phyloP scores from a whole-genome alignment of 2,329 filamentous ascomycete genomes.

The Exophiala oligosperma region DNA sequence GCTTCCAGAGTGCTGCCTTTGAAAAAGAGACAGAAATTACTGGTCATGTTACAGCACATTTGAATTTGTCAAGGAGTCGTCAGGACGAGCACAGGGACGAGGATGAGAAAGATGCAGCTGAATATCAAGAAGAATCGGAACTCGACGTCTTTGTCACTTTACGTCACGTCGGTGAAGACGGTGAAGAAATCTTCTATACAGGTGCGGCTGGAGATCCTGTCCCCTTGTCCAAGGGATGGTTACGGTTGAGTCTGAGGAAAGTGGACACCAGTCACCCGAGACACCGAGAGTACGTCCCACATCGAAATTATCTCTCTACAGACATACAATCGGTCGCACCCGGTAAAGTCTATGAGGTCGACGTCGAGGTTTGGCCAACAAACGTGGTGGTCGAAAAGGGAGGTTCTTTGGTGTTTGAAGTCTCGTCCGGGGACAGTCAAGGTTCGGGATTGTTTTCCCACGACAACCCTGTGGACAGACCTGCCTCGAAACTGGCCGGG shows the following conservation, averaged over 20 bases:
- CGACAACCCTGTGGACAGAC: no score
- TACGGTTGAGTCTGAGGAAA: conserved; percentile 54
- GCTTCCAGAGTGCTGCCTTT: no score
- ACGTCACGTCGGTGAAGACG: conserved; percentile 49
- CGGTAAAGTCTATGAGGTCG: conserved; percentile 52
- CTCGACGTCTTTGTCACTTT: conserved; percentile 58
- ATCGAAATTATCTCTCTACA: conserved; percentile 52
- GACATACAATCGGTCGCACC: conserved; percentile 50
- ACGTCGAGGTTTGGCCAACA: conserved; percentile 46
- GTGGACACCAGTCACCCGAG: conserved; percentile 45
- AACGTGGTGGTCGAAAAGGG: conserved; percentile 39
- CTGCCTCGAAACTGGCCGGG: conserved; percentile 32
- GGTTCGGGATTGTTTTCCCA: conserved; percentile 29
- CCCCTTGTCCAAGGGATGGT: conserved; percentile 56
- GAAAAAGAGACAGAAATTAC: conserved; percentile 60
- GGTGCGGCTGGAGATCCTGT: conserved; percentile 57
- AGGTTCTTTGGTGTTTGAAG: conserved; percentile 32
- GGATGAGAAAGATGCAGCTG: no score
- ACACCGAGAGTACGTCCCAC: conserved; percentile 48
- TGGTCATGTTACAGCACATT: conserved; percentile 64
- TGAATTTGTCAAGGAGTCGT: conserved; percentile 56
- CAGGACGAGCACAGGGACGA: no score
- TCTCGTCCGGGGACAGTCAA: conserved; percentile 40
- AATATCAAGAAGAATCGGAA: conserved; percentile 35
- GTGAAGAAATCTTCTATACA: conserved; percentile 56